These are phyloP conservation scores for Mortierella sp. DNA, from an alignment of 371 early-diverging fungal species.

Conservation along the genomic window DNA sequence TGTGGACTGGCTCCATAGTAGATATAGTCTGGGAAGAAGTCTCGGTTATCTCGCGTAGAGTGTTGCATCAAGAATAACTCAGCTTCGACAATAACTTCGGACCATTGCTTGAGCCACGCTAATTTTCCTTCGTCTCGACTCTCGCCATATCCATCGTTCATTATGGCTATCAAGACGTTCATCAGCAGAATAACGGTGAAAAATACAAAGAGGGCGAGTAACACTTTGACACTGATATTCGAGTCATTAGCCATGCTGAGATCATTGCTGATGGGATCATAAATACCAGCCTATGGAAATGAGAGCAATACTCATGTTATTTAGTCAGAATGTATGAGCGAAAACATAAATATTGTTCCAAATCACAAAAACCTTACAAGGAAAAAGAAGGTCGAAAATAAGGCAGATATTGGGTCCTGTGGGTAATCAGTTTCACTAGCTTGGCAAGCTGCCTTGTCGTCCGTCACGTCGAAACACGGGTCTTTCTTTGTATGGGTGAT, in stretches of 20 bases:
- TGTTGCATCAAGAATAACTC: not conserved
- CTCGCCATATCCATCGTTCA: constrained; percentile 50
- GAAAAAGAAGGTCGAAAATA: not conserved
- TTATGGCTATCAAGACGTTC: constrained; percentile 25
- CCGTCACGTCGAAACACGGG: not conserved
- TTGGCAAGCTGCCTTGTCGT: not conserved
- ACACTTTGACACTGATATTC: too few relatives aligned
- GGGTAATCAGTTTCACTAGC: not conserved
- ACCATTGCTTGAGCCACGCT: constrained; percentile 50
- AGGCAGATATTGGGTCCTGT: not conserved
- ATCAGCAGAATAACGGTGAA: not conserved
- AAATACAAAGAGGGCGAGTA: too few relatives aligned
- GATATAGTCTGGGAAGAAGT: constrained; percentile 47
- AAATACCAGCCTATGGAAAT: too few relatives aligned
- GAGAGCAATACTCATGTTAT: too few relatives aligned
- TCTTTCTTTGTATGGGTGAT: constrained; percentile 21
- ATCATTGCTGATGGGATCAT: too few relatives aligned
- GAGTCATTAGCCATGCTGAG: too few relatives aligned
- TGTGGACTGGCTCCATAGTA: constrained; percentile 26
- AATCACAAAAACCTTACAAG: too few relatives aligned
- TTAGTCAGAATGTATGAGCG: too few relatives aligned
- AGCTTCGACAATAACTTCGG: constrained; percentile 31
- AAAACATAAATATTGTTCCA: too few relatives aligned
- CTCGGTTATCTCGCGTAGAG: constrained; percentile 23
- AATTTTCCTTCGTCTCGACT: constrained; percentile 36